Evolutionary conservation across 225 moss, liverwort and hornwort genomes (phyloP).

Genomic region (Climacium dendroides): DNA sequence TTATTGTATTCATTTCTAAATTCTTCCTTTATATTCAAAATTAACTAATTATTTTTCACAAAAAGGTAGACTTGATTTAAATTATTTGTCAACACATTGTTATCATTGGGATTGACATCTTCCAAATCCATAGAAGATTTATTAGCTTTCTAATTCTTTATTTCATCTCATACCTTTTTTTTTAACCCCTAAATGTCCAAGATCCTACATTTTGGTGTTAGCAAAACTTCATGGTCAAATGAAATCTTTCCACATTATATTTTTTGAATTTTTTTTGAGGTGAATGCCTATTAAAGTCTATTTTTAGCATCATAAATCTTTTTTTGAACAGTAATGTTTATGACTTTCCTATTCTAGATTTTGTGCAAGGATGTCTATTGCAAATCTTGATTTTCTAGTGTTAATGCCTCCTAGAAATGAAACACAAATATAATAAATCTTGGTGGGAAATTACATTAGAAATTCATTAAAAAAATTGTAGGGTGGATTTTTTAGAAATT

Average conservation of each 20-base stretch:
- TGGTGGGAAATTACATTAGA: accelerated
- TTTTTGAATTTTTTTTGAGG: not conserved
- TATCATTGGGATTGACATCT: not conserved
- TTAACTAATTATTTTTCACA: not conserved
- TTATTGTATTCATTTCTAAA: not conserved
- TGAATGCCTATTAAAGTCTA: not conserved
- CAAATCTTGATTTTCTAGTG: not conserved
- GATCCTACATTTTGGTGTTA: not conserved
- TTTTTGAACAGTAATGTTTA: not conserved
- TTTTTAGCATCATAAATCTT: not conserved
- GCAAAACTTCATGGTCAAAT: not conserved
- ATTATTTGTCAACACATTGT: not conserved
- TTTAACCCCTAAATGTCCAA: not conserved
- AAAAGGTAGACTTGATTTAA: not conserved
- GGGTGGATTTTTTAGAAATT: not conserved
- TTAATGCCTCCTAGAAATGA: not conserved
- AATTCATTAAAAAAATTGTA: not conserved
- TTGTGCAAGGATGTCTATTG: too few species aligned
- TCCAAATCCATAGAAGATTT: not conserved
- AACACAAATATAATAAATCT: not conserved
- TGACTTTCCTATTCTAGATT: not conserved
- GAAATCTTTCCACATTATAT: not conserved
- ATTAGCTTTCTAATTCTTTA: too few species aligned
- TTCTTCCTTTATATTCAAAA: not conserved
- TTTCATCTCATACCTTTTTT: not conserved